Evolutionary conservation across 148 eudicot genomes (phyloP).

Genomic region (Cornus suecica): DNA sequence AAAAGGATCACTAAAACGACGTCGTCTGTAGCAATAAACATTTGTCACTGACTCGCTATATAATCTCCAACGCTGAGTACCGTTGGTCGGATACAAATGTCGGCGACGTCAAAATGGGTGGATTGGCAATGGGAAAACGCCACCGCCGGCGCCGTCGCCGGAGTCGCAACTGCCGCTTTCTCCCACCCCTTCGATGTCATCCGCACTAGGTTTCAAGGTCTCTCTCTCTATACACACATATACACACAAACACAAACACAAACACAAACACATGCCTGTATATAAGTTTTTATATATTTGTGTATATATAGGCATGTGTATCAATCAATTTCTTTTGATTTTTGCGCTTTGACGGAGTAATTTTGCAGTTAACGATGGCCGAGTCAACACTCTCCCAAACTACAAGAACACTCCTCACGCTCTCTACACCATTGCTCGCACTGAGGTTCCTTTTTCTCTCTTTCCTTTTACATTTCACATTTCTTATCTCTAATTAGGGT

Average conservation of each 20-base stretch:
- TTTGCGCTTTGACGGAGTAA: background rate
- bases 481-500: background rate
- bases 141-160: conserved; percentile 77
- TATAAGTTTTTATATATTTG: too few relatives aligned
- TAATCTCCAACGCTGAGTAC: background rate
- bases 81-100: conserved; percentile 7
- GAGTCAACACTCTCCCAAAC: conserved; percentile 52
- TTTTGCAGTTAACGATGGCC: conserved; percentile 77
- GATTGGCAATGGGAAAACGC: conserved; percentile 95
- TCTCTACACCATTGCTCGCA: conserved; percentile 76
- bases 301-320: background rate
- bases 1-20: too few relatives aligned
- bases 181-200: conserved; percentile 96
- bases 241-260: background rate
- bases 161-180: conserved; percentile 75
- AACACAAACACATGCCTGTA: too few relatives aligned
- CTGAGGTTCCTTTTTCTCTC: conserved; percentile 48
- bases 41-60: too few relatives aligned
- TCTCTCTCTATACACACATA: background rate
- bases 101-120: conserved; percentile 26
- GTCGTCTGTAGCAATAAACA: too few relatives aligned
- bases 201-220: conserved; percentile 96
- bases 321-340: background rate
- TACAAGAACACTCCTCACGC: conserved; percentile 93
- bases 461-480: background rate